Conservation (phyloP, 257 asterid species). For the Phtheirospermum japonicum region DNA sequence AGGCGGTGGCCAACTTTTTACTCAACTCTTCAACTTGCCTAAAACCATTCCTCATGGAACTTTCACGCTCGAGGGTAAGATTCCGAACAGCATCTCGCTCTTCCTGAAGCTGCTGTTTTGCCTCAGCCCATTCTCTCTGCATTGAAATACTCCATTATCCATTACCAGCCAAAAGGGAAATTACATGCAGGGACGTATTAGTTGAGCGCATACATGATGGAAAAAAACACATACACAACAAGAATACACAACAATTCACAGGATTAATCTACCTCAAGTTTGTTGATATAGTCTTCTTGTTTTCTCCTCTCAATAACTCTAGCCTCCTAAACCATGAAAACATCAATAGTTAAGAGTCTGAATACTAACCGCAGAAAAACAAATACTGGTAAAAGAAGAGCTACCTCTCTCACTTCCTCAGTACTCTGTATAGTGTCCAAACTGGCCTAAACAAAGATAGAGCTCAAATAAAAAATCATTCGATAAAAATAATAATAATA, state of each 20-base stretch:
- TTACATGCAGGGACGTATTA: too few relatives aligned
- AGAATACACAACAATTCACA: conserved; percentile 16
- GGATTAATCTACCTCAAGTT: conserved; percentile 57
- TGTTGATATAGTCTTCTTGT: conserved; percentile 63
- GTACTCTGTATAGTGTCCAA: conserved; percentile 83
- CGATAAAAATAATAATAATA: too few relatives aligned
- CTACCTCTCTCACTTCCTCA: conserved; percentile 84
- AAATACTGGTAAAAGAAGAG: conserved; percentile 14
- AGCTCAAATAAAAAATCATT: background rate
- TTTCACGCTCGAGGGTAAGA: conserved; percentile 63
- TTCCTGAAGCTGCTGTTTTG: conserved; percentile 75
- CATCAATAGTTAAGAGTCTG: conserved; percentile 13
- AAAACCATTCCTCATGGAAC: conserved; percentile 49
- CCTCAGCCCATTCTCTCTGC: conserved; percentile 97
- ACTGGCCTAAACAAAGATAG: conserved; percentile 57
- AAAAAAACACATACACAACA: conserved; percentile 14
- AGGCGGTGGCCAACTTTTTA: conserved; percentile 58
- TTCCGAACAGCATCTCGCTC: conserved; percentile 74
- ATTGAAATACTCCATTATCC: conserved; percentile 11
- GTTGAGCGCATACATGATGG: conserved; percentile 1
- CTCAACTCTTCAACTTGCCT: conserved; percentile 63
- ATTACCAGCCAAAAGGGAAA: conserved; percentile 18
- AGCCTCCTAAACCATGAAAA: conserved; percentile 57
- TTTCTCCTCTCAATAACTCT: conserved; percentile 70
- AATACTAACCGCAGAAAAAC: conserved; percentile 10